phyloP scores from a whole-genome alignment of 2,329 filamentous ascomycete species.

The Microcera coccophila region DNA sequence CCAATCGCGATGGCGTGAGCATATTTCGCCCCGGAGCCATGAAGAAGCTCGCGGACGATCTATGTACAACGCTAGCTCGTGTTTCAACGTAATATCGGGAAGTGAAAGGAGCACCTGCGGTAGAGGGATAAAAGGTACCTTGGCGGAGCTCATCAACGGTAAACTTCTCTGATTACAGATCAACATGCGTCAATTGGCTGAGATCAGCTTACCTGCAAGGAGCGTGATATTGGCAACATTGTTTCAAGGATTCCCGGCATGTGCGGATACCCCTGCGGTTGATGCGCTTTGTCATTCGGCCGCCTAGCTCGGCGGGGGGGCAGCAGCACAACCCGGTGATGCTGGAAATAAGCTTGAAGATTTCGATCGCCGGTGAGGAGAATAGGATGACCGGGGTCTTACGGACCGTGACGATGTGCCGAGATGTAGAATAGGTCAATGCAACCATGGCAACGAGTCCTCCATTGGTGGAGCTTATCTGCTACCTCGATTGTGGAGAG shows the following conservation, averaged over 20 bases:
- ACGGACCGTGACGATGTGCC: slow-evolving; percentile 10
- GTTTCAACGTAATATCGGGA: background rate
- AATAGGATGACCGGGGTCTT: slow-evolving; percentile 7
- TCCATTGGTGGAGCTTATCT: slow-evolving; percentile 8
- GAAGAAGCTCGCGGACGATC: too few relatives aligned
- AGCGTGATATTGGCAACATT: background rate
- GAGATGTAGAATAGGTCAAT: slow-evolving; percentile 12
- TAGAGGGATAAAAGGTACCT: background rate
- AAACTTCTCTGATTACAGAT: background rate
- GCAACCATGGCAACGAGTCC: slow-evolving; percentile 3
- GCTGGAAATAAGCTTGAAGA: slow-evolving; percentile 3
- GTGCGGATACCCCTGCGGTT: background rate
- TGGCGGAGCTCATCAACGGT: background rate
- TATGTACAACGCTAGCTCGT: too few relatives aligned
- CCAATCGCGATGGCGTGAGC: background rate
- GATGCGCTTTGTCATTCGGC: background rate
- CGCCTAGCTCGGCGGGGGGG: background rate
- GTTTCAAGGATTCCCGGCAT: background rate
- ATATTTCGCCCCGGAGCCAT: too few relatives aligned
- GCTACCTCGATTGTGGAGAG: slow-evolving; percentile 2
- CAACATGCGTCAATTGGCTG: background rate
- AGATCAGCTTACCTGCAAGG: background rate
- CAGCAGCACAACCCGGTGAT: background rate
- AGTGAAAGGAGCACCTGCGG: background rate
- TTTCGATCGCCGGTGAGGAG: slow-evolving; percentile 8